A percentile compares a stretch with the other conserved stretches of the same genome.
Conservation (phyloP, 2,329 filamentous ascomycete genomes). For the Cyphellophora europaea region DNA sequence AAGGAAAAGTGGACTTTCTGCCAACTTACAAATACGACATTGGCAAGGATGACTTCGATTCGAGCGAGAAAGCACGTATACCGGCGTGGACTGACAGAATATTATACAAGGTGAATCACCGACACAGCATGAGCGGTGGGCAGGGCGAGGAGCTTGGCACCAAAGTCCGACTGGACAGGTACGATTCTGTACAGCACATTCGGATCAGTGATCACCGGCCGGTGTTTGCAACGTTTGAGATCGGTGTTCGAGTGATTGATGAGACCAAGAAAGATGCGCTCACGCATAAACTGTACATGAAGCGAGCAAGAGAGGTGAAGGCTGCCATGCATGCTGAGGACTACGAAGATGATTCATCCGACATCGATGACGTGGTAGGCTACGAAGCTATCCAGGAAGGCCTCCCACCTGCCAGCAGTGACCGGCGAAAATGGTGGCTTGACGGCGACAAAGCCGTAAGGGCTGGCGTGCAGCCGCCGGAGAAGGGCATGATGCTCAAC, state of each 20-base stretch:
- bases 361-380: conserved; percentile 68
- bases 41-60: conserved; percentile 81
- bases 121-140: conserved; percentile 9
- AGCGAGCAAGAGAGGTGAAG: conserved; percentile 51
- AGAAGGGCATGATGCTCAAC: conserved; percentile 57
- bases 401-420: conserved; percentile 53
- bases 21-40: conserved; percentile 96
- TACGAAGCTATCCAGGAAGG: conserved; percentile 79
- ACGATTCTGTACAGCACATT: conserved; percentile 73
- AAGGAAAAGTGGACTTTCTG: conserved; percentile 76
- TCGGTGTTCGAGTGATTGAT: conserved; percentile 70
- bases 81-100: conserved; percentile 97
- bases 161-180: conserved; percentile 73
- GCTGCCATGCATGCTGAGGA: conserved; percentile 36
- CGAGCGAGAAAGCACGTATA: conserved; percentile 84
- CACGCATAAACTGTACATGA: conserved; percentile 63
- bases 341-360: conserved; percentile 19
- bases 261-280: conserved; percentile 63
- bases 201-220: conserved; percentile 94
- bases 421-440: conserved; percentile 57
- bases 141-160: conserved; percentile 39
- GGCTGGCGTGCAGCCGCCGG: conserved; percentile 60
- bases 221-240: conserved; percentile 83
- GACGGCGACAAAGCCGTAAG: conserved; percentile 59
- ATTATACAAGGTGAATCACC: conserved; percentile 51